Conservation (phyloP, 192 early-diverging fungal species). For the Chytriomyces sp. region DNA sequence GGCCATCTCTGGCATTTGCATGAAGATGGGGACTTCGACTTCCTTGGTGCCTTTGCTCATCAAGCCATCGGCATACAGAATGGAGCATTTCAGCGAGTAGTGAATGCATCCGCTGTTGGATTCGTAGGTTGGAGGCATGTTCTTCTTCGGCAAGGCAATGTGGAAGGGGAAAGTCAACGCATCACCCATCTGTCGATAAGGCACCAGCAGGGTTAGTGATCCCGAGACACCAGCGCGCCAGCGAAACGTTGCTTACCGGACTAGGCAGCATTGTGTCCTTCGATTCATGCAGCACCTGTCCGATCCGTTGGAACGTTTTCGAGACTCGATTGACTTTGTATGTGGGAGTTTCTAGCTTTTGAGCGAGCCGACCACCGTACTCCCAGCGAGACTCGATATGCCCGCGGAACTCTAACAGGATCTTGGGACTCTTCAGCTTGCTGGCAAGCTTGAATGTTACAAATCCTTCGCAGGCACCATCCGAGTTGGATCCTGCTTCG, state of each 20-base stretch:
- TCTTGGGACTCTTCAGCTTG: slow-evolving; percentile 6
- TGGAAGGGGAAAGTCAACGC: slow-evolving; percentile 15
- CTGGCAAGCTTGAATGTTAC: slow-evolving; percentile 13
- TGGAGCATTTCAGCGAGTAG: background rate
- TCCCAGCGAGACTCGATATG: slow-evolving; percentile 24
- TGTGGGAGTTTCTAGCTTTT: slow-evolving; percentile 10
- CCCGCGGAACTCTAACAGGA: slow-evolving; percentile 17
- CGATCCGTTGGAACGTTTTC: slow-evolving; percentile 12
- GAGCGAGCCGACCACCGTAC: slow-evolving; percentile 12
- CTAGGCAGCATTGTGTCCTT: slow-evolving; percentile 24
- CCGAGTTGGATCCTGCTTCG: background rate
- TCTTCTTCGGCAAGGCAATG: background rate
- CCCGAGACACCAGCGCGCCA: background rate
- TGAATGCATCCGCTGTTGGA: background rate
- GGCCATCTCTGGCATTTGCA: background rate
- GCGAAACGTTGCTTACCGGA: background rate
- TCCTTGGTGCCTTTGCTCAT: background rate
- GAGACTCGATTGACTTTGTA: background rate
- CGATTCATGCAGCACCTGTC: slow-evolving; percentile 21
- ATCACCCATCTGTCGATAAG: slow-evolving; percentile 16
- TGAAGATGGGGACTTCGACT: background rate
- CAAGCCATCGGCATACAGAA: background rate
- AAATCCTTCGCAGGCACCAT: background rate
- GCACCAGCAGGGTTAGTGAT: background rate
- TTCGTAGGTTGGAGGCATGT: slow-evolving; percentile 15